phyloP scores from a whole-genome alignment of 129 eudicot genomes.

The Flaveria brownii region DNA sequence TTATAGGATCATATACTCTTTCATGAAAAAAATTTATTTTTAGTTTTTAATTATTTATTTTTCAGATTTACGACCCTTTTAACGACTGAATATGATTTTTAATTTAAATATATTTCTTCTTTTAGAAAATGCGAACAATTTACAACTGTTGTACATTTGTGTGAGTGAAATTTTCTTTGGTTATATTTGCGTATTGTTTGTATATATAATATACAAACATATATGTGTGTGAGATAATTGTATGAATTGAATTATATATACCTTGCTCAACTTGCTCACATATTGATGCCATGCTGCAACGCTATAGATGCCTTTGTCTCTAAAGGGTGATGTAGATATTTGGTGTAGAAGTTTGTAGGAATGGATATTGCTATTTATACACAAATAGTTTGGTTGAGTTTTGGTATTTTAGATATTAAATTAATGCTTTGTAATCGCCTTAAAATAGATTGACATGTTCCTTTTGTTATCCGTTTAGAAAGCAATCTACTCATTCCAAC shows the following conservation, averaged over 20 bases:
- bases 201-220: no score
- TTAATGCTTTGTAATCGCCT: background rate
- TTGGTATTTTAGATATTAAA: background rate
- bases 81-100: no score
- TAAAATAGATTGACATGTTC: background rate
- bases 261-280: slow-evolving; percentile 34
- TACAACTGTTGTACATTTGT: no score
- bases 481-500: background rate
- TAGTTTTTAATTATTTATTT: no score
- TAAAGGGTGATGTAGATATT: background rate
- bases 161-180: no score
- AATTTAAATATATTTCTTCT: no score
- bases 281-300: slow-evolving; percentile 13
- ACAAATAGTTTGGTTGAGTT: background rate
- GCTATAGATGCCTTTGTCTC: background rate
- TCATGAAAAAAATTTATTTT: no score
- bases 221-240: no score
- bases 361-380: slow-evolving; percentile 5
- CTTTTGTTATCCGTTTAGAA: background rate
- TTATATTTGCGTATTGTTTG: no score
- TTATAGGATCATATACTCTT: background rate
- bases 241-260: background rate
- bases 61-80: no score
- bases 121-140: no score
- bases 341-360: slow-evolving; percentile 5